Percentiles rank a stretch among this genome's conserved stretches.
These are phyloP conservation scores for Naumovozyma castellii DNA, from an alignment of 805 yeast species.

Conservation along the genomic window DNA sequence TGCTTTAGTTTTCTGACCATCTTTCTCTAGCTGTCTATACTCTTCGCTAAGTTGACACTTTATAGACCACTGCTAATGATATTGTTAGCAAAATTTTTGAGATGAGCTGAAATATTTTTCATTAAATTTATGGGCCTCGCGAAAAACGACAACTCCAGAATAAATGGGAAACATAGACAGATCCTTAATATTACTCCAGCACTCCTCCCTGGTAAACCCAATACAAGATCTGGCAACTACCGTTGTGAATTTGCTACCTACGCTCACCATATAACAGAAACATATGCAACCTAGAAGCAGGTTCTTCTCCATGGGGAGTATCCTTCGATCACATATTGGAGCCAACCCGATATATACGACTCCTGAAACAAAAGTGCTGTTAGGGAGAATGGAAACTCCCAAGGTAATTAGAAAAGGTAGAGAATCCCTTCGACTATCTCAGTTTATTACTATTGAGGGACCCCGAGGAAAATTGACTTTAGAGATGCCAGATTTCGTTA, in stretches of 20 bases:
- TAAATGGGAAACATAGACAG: neutral
- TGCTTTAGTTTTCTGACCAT: constrained; percentile 87
- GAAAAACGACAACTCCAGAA: neutral
- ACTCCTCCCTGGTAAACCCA: too few relatives aligned
- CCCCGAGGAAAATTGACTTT: constrained; percentile 64
- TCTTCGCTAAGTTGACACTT: neutral
- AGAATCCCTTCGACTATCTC: constrained; percentile 46
- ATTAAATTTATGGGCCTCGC: neutral
- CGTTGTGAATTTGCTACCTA: too few relatives aligned
- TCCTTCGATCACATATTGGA: constrained; percentile 60
- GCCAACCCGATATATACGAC: constrained; percentile 64
- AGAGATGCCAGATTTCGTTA: constrained; percentile 65
- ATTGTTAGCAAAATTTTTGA: neutral
- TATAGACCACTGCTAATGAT: neutral
- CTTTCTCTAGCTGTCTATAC: constrained; percentile 5
- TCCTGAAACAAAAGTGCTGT: constrained; percentile 43
- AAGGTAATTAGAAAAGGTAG: constrained; percentile 59
- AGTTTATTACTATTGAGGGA: constrained; percentile 54
- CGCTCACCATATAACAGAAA: too few relatives aligned
- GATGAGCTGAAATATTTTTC: neutral
- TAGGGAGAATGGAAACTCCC: constrained; percentile 40
- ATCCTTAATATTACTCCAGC: neutral
- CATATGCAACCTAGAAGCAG: constrained; percentile 15
- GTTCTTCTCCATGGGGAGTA: constrained; percentile 28
- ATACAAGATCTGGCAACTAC: too few relatives aligned